A percentile compares a stretch with the other conserved stretches of the same genome.
Evolutionary conservation across 495 filamentous ascomycete genomes (phyloP).

Genomic region (Lophiostoma macrostomum): DNA sequence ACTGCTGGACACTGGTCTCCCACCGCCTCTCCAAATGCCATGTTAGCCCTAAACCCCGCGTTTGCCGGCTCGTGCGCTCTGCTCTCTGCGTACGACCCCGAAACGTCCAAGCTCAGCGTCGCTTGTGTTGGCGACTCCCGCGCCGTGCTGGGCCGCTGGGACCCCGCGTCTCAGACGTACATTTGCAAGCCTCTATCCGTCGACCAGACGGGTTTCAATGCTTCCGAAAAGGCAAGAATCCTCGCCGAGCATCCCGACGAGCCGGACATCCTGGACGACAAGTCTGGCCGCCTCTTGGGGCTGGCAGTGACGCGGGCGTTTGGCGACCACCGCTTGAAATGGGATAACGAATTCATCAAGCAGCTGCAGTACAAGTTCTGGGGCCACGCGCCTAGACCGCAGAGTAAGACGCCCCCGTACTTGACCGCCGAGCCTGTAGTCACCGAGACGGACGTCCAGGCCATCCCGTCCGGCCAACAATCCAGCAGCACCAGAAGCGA

Average conservation of each 20-base stretch:
- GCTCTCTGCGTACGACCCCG: constrained; percentile 53
- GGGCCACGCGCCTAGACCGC: constrained; percentile 44
- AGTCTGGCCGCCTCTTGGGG: constrained; percentile 56
- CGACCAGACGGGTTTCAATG: constrained; percentile 59
- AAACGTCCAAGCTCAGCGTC: constrained; percentile 50
- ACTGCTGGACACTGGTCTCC: constrained; percentile 37
- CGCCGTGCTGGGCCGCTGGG: constrained; percentile 56
- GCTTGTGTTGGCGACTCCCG: constrained; percentile 60
- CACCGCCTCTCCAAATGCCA: constrained; percentile 22
- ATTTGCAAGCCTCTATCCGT: constrained; percentile 50
- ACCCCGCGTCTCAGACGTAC: constrained; percentile 46
- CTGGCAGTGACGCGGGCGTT: constrained; percentile 58
- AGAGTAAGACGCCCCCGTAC: constrained; percentile 58
- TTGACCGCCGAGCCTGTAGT: constrained; percentile 63
- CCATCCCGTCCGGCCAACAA: neutral
- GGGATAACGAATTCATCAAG: constrained; percentile 49
- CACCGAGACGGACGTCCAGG: constrained; percentile 49
- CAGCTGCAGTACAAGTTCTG: constrained; percentile 48
- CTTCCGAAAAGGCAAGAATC: constrained; percentile 51
- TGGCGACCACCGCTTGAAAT: constrained; percentile 64
- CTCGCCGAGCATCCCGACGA: constrained; percentile 58
- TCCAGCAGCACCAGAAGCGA: constrained; percentile 41
- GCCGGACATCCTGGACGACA: constrained; percentile 44
- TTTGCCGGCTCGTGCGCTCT: constrained; percentile 61
- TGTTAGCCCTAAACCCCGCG: constrained; percentile 38